Base-by-base conservation (phyloP, 768 basidiomycete species). In the Mycena rebaudengoi region DNA sequence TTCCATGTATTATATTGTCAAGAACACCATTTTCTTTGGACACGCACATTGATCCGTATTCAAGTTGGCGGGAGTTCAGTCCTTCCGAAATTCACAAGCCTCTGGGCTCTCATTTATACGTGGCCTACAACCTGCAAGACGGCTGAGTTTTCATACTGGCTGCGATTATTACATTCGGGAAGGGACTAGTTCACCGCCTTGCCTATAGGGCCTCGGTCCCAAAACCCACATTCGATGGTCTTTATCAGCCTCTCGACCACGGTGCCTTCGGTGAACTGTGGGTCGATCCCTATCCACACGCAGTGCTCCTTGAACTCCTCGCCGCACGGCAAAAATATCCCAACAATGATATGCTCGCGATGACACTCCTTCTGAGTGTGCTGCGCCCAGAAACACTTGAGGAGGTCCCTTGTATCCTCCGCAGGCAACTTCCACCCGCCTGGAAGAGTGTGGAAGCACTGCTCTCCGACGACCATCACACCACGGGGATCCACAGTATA, bases 191-290 rank as follows among this genome's bases (percentile, higher is more conserved):
- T n/a, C n/a, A n/a, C n/a, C n/a, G n/a, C n/a, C n/a, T n/a, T n/a
- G n/a, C n/a, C n/a, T n/a, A n/a, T n/a, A n/a, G n/a, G n/a, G n/a
- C n/a, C n/a, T n/a, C n/a, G n/a, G n/a, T n/a, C n/a, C n/a, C n/a
- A n/a, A n/a, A 37, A 37, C 35, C 35, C 35, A 18, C 35, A 10
- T 37, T 57, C 55, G 1, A 56, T 25, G 21, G 30, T 56, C 43
- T 45, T 44, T 35, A 56, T 46, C 30, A 56, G 12, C 43, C 25
- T 56, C 43, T 56, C 55, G 12, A 48, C 23, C 20, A 48, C 55
- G 21, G 44, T 57, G 16, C 33, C 55, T 10, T 57, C 45, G 20
- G 39, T 21, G 8, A 21, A 29, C 13, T 48, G 2, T 5, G 8
- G 4, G 4, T 39, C 13, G 18, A 57, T 48, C 4, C 44, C 21